phyloP scores from a whole-genome alignment of 305 asterid genomes.

The Plantago lanceolata region DNA sequence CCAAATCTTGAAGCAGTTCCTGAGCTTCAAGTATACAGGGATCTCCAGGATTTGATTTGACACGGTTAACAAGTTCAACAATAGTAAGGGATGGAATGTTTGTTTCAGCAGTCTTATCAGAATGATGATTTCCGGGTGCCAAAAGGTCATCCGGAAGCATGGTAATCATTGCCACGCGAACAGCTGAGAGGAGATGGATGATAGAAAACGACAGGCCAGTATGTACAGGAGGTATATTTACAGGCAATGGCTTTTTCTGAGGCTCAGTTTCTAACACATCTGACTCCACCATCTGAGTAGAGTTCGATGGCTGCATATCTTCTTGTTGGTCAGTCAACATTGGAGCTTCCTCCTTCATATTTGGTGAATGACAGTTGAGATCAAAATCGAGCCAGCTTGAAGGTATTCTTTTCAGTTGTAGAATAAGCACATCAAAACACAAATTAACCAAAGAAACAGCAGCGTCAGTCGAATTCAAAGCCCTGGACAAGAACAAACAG shows the following conservation, averaged over 20 bases:
- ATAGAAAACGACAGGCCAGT: conserved; percentile 86
- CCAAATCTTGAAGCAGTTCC: conserved; percentile 93
- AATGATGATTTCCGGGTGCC: conserved; percentile 40
- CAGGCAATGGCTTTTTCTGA: conserved; percentile 65
- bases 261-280: conserved; percentile 60
- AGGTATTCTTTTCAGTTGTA: conserved; percentile 61
- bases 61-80: conserved; percentile 81
- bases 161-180: conserved; percentile 79
- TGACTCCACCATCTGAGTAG: conserved; percentile 52
- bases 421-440: conserved; percentile 32
- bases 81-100: conserved; percentile 64
- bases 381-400: conserved; percentile 66
- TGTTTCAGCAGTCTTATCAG: conserved; percentile 37
- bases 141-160: conserved; percentile 68
- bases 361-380: conserved; percentile 60
- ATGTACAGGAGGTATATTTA: conserved; percentile 81
- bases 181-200: conserved; percentile 92
- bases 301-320: conserved; percentile 50
- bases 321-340: conserved; percentile 83
- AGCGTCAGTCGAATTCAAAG: conserved; percentile 34
- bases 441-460: conserved; percentile 12
- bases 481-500: conserved; percentile 36
- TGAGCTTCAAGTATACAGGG: conserved; percentile 93
- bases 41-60: conserved; percentile 81
- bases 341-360: conserved; percentile 43